phyloP scores from a whole-genome alignment of 1,284 basidiomycete genomes.

The Cryptococcus wingfieldii region DNA sequence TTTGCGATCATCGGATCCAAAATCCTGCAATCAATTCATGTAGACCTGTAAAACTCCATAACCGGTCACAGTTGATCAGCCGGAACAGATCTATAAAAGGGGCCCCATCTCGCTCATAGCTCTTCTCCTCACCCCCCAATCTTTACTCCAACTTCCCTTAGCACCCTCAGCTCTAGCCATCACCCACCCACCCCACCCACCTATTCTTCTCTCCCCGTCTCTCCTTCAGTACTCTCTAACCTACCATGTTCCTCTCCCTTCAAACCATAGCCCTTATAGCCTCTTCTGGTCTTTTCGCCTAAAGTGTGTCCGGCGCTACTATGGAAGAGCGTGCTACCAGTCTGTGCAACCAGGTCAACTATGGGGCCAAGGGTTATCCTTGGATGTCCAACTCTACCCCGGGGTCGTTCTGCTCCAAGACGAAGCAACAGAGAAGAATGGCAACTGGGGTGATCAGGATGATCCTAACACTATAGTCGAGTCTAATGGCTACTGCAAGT shows the following conservation, averaged over 20 bases:
- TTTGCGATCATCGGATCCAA: too few species aligned
- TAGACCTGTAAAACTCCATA: too few species aligned
- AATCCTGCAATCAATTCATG: too few species aligned
- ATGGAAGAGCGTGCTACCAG: slow-evolving; percentile 12
- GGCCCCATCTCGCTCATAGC: too few species aligned
- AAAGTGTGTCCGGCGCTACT: slow-evolving; percentile 4
- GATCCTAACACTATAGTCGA: slow-evolving; percentile 29
- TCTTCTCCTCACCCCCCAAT: too few species aligned
- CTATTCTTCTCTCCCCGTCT: not conserved
- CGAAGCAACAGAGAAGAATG: slow-evolving; percentile 24
- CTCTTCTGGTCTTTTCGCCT: slow-evolving; percentile 14
- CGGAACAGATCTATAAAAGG: too few species aligned
- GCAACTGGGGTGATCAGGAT: slow-evolving; percentile 32
- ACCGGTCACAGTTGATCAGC: too few species aligned
- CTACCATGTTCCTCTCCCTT: slow-evolving; percentile 23
- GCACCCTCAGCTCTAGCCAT: too few species aligned
- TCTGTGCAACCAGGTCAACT: slow-evolving; percentile 23
- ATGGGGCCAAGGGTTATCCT: slow-evolving; percentile 22
- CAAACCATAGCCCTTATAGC: slow-evolving; percentile 19
- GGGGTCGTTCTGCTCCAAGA: slow-evolving; percentile 23
- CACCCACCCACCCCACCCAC: too few species aligned
- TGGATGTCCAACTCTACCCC: slow-evolving; percentile 23
- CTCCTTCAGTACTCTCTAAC: not conserved
- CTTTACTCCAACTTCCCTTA: too few species aligned
- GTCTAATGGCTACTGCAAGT: slow-evolving; percentile 33